phyloP scores from a whole-genome alignment of 345 rosid species.

The Fremontodendron californicum region DNA sequence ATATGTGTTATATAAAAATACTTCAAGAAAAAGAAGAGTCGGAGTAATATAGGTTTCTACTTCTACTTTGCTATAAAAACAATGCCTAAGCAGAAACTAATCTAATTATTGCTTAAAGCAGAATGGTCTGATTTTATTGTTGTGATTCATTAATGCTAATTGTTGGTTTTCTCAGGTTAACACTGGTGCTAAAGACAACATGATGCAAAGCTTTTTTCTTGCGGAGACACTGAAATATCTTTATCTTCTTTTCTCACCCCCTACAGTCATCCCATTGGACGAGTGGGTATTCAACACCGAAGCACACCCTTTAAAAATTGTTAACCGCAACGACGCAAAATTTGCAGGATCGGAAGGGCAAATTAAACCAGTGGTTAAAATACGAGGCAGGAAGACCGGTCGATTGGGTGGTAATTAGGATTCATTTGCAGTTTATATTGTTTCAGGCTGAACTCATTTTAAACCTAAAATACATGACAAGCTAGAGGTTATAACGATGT shows the following conservation, averaged over 20 bases:
- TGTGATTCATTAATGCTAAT: not conserved
- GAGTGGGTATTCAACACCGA: constrained; percentile 99
- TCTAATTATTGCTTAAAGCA: no score
- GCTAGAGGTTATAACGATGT: not conserved
- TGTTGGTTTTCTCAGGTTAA: constrained; percentile 52
- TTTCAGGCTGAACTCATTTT: not conserved
- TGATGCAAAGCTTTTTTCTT: constrained; percentile 98
- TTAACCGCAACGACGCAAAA: constrained; percentile 9
- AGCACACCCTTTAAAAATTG: constrained; percentile 85
- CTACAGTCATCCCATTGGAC: constrained; percentile 72
- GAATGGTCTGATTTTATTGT: not conserved
- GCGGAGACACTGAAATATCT: constrained; percentile 93
- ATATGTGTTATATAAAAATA: no score
- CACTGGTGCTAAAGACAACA: constrained; percentile 77
- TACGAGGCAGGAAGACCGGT: constrained; percentile 8
- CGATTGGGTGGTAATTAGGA: not conserved
- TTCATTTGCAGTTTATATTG: not conserved
- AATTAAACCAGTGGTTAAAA: not conserved
- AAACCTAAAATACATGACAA: not conserved
- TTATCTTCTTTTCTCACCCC: constrained; percentile 85
- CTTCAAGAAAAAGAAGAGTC: no score
- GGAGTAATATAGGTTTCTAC: no score
- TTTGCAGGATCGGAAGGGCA: not conserved
- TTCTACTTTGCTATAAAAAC: no score
- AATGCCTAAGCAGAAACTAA: no score